phyloP scores from a whole-genome alignment of 257 asterid genomes.

The Thymus quinquecostatus region DNA sequence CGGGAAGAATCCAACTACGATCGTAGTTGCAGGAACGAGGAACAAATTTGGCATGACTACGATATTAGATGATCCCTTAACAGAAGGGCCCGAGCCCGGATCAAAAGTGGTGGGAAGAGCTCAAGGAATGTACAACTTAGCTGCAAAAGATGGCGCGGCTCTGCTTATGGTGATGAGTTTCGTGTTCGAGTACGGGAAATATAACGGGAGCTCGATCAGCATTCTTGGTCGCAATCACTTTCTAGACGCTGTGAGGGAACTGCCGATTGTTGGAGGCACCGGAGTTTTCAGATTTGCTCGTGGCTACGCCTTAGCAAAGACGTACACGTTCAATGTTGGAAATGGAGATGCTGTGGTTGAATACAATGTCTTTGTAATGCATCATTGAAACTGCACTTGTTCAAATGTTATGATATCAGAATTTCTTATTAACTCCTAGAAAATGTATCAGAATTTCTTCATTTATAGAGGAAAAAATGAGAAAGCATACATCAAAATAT shows the following conservation, averaged over 20 bases:
- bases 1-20: conserved; percentile 48
- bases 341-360: conserved; percentile 69
- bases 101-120: conserved; percentile 60
- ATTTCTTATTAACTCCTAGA: neutral
- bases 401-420: no score
- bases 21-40: conserved; percentile 37
- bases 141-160: conserved; percentile 33
- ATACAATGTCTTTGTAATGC: conserved; percentile 58
- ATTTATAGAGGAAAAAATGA: neutral
- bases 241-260: conserved; percentile 50
- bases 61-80: conserved; percentile 55
- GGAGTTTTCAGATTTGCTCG: conserved; percentile 59
- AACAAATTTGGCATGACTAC: conserved; percentile 45
- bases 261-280: conserved; percentile 68
- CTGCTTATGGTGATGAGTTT: conserved; percentile 50
- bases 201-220: conserved; percentile 54
- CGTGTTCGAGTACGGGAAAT: conserved; percentile 47
- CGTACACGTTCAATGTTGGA: conserved; percentile 19
- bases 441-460: no score
- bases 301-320: conserved; percentile 62
- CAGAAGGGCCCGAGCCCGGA: conserved; percentile 42
- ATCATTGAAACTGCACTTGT: conserved; percentile 27
- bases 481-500: neutral
- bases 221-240: conserved; percentile 56
- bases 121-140: conserved; percentile 51